Conservation (phyloP, 2,329 filamentous ascomycete species). For the Phaeosphaeria sp. region DNA sequence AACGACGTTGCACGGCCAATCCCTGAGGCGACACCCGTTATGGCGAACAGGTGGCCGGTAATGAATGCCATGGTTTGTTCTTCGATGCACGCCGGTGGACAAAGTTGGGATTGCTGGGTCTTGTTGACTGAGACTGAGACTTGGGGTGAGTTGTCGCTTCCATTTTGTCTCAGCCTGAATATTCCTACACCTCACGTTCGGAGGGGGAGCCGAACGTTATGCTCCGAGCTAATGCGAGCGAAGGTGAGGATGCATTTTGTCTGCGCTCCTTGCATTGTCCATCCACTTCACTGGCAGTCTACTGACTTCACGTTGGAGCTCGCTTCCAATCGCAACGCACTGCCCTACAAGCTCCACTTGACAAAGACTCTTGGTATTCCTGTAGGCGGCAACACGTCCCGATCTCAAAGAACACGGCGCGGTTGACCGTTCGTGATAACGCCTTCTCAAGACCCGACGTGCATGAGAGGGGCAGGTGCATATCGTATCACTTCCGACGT, state of each 20-base stretch:
- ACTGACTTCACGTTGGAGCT: background rate
- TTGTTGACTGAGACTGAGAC: background rate
- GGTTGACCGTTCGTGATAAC: background rate
- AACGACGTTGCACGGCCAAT: slow-evolving; percentile 16
- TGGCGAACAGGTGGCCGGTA: slow-evolving; percentile 11
- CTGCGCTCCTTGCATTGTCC: too few species aligned
- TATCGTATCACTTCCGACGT: background rate
- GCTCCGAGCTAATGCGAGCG: too few species aligned
- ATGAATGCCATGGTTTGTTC: background rate
- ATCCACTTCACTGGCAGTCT: too few species aligned
- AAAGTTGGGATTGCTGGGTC: background rate
- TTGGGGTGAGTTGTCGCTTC: background rate
- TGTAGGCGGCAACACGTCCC: background rate
- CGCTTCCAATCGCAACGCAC: too few species aligned
- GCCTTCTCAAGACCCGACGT: background rate
- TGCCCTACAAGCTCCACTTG: background rate
- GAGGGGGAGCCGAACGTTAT: background rate
- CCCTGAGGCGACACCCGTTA: slow-evolving; percentile 19
- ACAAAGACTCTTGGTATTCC: background rate
- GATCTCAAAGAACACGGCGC: background rate
- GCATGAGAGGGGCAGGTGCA: background rate
- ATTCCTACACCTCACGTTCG: background rate
- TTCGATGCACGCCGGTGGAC: background rate
- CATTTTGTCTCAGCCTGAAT: background rate
- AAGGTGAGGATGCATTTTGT: background rate